Percentiles rank a stretch among this genome's conserved stretches.
Evolutionary conservation across 495 filamentous ascomycete genomes (phyloP).

Genomic region (Podospora pseudocomata): DNA sequence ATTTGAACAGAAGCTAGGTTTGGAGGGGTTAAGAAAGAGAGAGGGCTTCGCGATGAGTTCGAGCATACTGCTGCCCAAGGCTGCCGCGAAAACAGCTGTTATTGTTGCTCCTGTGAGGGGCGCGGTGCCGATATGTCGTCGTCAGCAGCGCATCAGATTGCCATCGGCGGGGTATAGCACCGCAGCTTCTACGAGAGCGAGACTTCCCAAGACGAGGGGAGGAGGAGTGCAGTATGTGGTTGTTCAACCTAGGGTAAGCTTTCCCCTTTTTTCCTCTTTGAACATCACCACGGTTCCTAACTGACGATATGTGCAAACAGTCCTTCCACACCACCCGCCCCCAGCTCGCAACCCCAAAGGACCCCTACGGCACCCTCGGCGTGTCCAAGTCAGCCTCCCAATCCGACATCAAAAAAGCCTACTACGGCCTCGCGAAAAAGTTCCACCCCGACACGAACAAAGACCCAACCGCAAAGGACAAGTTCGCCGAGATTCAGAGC

Average conservation of each 20-base stretch:
- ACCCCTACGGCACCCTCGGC: constrained; percentile 87
- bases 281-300: too few species aligned
- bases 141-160: neutral
- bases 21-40: neutral
- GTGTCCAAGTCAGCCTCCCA: constrained; percentile 74
- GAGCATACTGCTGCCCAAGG: neutral
- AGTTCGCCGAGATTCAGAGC: constrained; percentile 84
- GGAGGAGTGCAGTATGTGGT: neutral
- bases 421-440: constrained; percentile 97
- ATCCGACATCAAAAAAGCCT: constrained; percentile 93
- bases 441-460: constrained; percentile 98
- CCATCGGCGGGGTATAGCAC: neutral
- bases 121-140: neutral
- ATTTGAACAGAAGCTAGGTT: neutral
- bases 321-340: constrained; percentile 70
- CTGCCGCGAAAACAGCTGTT: neutral
- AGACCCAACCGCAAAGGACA: constrained; percentile 84
- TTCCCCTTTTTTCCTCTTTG: neutral
- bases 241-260: constrained; percentile 21
- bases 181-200: neutral
- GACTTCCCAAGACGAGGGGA: neutral
- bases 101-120: neutral
- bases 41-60: neutral
- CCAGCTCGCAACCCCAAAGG: constrained; percentile 57
- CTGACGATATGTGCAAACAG: constrained; percentile 38